A percentile compares a stretch with the other conserved stretches of the same genome.
Evolutionary conservation across 768 basidiomycete species (phyloP).

Genomic region (Leccinum subtestaceum): DNA sequence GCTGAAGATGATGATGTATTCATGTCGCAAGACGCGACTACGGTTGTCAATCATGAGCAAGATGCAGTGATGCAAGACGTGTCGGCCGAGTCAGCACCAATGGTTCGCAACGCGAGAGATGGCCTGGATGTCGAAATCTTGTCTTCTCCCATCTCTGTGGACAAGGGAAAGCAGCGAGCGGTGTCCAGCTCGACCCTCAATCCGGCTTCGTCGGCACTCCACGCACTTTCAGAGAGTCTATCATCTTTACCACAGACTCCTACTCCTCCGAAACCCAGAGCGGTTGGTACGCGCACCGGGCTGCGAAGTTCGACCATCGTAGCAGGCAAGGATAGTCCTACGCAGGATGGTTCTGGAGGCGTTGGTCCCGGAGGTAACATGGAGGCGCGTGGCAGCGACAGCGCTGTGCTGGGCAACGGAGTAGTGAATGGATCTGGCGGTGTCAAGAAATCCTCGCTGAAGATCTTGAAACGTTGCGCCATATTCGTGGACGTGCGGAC

Average conservation of each 20-base stretch:
- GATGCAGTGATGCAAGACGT: background rate
- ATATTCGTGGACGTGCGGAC: slow-evolving; percentile 84
- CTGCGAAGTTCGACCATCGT: slow-evolving; percentile 40
- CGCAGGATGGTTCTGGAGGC: slow-evolving; percentile 34
- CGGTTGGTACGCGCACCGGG: slow-evolving; percentile 50
- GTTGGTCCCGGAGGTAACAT: slow-evolving; percentile 22
- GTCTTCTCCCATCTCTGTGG: slow-evolving; percentile 13
- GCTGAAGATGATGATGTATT: slow-evolving; percentile 9
- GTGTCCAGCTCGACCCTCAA: slow-evolving; percentile 21
- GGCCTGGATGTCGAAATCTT: slow-evolving; percentile 13
- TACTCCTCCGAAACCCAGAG: slow-evolving; percentile 25
- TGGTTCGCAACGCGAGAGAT: slow-evolving; percentile 4
- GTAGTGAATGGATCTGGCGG: slow-evolving; percentile 24
- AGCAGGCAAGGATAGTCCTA: slow-evolving; percentile 22
- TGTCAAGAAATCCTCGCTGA: slow-evolving; percentile 37
- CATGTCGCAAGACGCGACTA: background rate
- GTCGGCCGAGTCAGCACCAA: slow-evolving; percentile 1
- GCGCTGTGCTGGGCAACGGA: slow-evolving; percentile 13
- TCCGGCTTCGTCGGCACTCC: slow-evolving; percentile 6
- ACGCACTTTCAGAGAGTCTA: no score
- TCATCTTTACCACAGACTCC: no score
- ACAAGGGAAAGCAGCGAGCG: slow-evolving; percentile 25
- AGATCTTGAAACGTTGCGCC: slow-evolving; percentile 66
- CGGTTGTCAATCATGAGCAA: no score
- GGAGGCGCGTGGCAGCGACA: slow-evolving; percentile 20